Conservation (phyloP, 768 basidiomycete genomes). For the Termitomyces sp. region DNA sequence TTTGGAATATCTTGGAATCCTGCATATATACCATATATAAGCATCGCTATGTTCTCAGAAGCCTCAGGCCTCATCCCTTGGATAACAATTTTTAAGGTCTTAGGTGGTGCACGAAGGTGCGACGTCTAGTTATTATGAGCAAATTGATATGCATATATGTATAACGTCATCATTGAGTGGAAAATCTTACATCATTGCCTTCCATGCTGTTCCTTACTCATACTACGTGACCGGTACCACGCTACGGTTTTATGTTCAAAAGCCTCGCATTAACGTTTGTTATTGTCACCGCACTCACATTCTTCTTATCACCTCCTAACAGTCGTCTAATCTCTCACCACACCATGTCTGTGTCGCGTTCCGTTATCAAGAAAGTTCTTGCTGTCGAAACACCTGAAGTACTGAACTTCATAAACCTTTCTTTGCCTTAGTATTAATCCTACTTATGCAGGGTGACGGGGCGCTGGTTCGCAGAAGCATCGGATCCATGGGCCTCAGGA, state of each 20-base stretch:
- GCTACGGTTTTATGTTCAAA: slow-evolving; percentile 15
- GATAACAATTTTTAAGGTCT: too few species aligned
- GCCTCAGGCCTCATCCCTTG: too few species aligned
- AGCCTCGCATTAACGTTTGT: slow-evolving; percentile 15
- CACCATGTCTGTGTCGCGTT: slow-evolving; percentile 48
- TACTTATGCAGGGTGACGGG: slow-evolving; percentile 61
- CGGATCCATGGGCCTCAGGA: slow-evolving; percentile 68
- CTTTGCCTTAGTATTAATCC: background rate
- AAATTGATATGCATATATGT: too few species aligned
- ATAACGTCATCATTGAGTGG: too few species aligned
- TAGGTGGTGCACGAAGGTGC: too few species aligned
- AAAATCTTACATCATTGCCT: background rate
- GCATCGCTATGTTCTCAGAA: too few species aligned
- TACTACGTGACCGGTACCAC: slow-evolving; percentile 1
- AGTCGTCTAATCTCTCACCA: slow-evolving; percentile 16
- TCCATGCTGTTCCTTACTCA: slow-evolving; percentile 3
- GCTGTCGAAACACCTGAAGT: slow-evolving; percentile 77
- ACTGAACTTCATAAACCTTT: slow-evolving; percentile 2
- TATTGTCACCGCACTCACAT: slow-evolving; percentile 14
- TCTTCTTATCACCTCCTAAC: slow-evolving; percentile 13
- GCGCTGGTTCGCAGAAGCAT: slow-evolving; percentile 86
- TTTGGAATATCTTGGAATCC: too few species aligned
- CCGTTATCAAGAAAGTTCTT: slow-evolving; percentile 72
- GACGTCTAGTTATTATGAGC: too few species aligned
- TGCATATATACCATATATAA: too few species aligned